Evolutionary conservation across 2,329 filamentous ascomycete genomes (phyloP).

Genomic region (Trichophyton simii): DNA sequence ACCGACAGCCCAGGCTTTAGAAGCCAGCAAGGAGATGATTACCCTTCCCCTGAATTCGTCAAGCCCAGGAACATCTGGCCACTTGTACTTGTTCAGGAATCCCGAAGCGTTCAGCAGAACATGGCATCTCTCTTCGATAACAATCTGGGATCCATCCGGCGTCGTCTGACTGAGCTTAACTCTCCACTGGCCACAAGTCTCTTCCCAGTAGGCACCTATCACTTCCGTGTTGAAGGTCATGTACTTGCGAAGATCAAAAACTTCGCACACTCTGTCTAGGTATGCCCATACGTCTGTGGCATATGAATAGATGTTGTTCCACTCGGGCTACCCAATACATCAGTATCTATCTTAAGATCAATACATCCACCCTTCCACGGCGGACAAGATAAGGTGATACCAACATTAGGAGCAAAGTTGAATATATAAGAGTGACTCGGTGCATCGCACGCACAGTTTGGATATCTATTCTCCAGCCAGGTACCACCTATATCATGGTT

Average conservation of each 20-base stretch:
- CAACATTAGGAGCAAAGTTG: slow-evolving; percentile 30
- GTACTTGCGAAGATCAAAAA: slow-evolving; percentile 39
- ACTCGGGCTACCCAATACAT: slow-evolving; percentile 27
- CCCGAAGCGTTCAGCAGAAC: slow-evolving; percentile 30
- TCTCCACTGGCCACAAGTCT: slow-evolving; percentile 38
- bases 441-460: slow-evolving; percentile 35
- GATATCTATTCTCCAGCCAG: slow-evolving; percentile 27
- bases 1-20: not conserved
- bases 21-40: not conserved
- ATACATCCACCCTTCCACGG: not conserved
- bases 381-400: slow-evolving; percentile 3
- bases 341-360: not conserved
- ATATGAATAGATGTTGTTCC: slow-evolving; percentile 37
- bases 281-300: slow-evolving; percentile 38
- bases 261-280: slow-evolving; percentile 37
- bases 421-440: slow-evolving; percentile 36
- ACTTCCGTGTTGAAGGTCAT: slow-evolving; percentile 42
- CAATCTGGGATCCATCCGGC: slow-evolving; percentile 21
- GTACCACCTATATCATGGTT: slow-evolving; percentile 28
- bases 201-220: slow-evolving; percentile 37
- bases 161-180: slow-evolving; percentile 35
- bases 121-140: slow-evolving; percentile 23
- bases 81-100: slow-evolving; percentile 32
- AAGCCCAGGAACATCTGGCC: slow-evolving; percentile 36
- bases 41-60: slow-evolving; percentile 35